These are phyloP conservation scores for Emmonsiellopsis sp. DNA, from an alignment of 2,329 filamentous ascomycete species.

Conservation along the genomic window DNA sequence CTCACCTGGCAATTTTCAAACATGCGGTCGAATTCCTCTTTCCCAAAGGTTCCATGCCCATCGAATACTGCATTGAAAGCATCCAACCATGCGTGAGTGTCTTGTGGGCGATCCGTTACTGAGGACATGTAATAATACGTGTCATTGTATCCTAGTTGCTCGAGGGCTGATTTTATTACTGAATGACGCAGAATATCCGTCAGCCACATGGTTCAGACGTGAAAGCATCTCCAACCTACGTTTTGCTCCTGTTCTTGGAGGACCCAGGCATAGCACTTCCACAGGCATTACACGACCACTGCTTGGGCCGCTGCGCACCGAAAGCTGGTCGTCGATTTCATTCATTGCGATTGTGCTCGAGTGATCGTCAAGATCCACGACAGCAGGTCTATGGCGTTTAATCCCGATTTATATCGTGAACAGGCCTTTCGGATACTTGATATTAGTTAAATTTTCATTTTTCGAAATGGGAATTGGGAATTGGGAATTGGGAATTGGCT, in stretches of 20 bases:
- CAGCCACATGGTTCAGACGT: background rate
- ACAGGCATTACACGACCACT: constrained; percentile 6
- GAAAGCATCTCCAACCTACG: constrained; percentile 1
- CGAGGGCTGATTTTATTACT: constrained; percentile 58
- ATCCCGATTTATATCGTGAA: background rate
- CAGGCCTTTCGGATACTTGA: background rate
- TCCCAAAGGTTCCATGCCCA: constrained; percentile 52
- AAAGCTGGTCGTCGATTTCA: background rate
- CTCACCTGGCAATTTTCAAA: constrained; percentile 49
- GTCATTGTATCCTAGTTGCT: constrained; percentile 56
- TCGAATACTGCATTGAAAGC: constrained; percentile 56
- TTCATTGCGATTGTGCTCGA: background rate
- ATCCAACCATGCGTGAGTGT: constrained; percentile 61
- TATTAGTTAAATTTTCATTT: no score
- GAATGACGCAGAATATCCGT: background rate
- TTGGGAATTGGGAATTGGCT: no score
- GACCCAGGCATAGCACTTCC: constrained; percentile 7
- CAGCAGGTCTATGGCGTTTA: background rate
- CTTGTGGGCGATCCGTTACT: constrained; percentile 58
- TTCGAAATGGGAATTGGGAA: no score
- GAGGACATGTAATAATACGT: constrained; percentile 68
- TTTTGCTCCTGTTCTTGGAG: constrained; percentile 6
- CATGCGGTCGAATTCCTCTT: constrained; percentile 60
- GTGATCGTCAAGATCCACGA: background rate
- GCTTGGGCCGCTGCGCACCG: background rate